Percentiles rank a stretch among this genome's conserved stretches.
Conservation (phyloP, 2,329 filamentous ascomycete genomes). For the Fusarium penzigii region DNA sequence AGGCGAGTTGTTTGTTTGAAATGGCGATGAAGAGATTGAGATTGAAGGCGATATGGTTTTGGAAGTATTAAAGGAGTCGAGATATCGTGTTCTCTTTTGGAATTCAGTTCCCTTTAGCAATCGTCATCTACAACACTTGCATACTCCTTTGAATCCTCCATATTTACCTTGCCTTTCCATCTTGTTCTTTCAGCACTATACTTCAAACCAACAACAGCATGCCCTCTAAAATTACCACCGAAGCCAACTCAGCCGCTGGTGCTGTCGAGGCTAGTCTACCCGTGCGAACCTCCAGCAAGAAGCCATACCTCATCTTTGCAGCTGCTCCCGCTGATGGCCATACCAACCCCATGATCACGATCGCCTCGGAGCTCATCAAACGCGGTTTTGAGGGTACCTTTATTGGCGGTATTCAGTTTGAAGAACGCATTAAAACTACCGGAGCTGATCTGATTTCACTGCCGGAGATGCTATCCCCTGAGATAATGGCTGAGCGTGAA, state of each 20-base stretch:
- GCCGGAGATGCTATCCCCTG: constrained; percentile 7
- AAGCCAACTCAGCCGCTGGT: constrained; percentile 4
- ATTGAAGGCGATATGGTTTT: neutral
- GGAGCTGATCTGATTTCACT: constrained; percentile 39
- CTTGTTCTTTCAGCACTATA: neutral
- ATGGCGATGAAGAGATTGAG: neutral
- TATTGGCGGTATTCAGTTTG: constrained; percentile 39
- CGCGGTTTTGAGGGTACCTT: constrained; percentile 45
- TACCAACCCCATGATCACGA: constrained; percentile 30
- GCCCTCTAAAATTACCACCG: constrained; percentile 1
- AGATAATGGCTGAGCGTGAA: constrained; percentile 19
- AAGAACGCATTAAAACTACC: constrained; percentile 34
- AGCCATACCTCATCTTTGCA: constrained; percentile 33
- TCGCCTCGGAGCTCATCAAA: constrained; percentile 39
- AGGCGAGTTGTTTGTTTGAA: neutral
- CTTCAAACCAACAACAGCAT: neutral
- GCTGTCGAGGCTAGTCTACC: constrained; percentile 5
- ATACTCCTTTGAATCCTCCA: neutral
- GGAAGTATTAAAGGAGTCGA: neutral
- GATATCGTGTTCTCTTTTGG: neutral
- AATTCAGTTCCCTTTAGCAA: neutral
- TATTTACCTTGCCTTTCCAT: neutral
- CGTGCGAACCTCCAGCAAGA: constrained; percentile 7
- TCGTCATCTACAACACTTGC: neutral
- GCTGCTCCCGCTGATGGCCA: constrained; percentile 34